Percentiles rank a stretch among this genome's conserved stretches.
These are phyloP conservation scores for Capsella rubella DNA, from an alignment of 441 rosid genomes.

Conservation along the genomic window DNA sequence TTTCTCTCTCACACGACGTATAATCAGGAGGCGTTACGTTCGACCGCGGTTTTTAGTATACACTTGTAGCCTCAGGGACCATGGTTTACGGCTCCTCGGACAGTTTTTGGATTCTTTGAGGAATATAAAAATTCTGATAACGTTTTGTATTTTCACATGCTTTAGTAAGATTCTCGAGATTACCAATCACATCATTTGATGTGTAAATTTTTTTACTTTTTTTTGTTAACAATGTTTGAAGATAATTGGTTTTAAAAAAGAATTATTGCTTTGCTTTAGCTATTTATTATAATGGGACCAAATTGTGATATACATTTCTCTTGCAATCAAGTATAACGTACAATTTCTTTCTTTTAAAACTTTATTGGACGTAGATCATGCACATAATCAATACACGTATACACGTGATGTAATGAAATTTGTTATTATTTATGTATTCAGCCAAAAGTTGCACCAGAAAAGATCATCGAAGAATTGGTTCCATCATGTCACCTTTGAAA, in stretches of 20 bases:
- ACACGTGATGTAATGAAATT: not conserved
- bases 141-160: not conserved
- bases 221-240: not conserved
- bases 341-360: not conserved
- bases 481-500: conserved; percentile 2
- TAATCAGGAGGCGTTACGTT: not conserved
- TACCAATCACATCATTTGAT: not conserved
- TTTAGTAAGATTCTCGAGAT: not conserved
- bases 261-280: not conserved
- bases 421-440: not conserved
- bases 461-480: conserved; percentile 8
- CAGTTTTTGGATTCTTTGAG: not conserved
- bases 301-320: not conserved
- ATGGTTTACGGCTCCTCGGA: not conserved
- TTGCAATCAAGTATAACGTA: not conserved
- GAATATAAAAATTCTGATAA: not conserved
- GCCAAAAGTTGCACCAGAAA: not conserved
- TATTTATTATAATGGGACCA: not conserved
- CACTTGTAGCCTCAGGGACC: conserved; percentile 9
- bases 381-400: not conserved
- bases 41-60: conserved; percentile 20
- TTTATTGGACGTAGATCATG: not conserved
- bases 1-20: no score
- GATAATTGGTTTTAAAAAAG: not conserved
- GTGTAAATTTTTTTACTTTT: not conserved